phyloP scores from a whole-genome alignment of 441 rosid species.

The Cnidoscolus chayamansa region DNA sequence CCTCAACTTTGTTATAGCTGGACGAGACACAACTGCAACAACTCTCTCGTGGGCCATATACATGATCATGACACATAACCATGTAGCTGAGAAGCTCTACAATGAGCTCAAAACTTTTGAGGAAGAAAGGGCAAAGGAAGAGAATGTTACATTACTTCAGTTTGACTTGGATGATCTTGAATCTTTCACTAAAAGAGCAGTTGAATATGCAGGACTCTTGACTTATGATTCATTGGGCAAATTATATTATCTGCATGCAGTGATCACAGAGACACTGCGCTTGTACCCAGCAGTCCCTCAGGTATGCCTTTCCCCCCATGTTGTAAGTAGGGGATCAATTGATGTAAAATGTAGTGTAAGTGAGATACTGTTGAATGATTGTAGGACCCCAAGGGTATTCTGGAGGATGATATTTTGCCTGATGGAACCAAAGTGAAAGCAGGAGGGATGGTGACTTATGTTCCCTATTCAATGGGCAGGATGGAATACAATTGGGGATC shows the following conservation, averaged over 20 bases:
- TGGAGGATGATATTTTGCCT: conserved; percentile 77
- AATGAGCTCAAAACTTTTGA: conserved; percentile 63
- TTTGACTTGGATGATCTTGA: conserved; percentile 38
- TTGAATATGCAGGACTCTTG: conserved; percentile 58
- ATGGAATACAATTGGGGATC: conserved; percentile 92
- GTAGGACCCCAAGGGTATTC: conserved; percentile 84
- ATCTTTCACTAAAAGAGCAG: conserved; percentile 49
- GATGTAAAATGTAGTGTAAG: background rate
- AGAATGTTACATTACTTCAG: conserved; percentile 36
- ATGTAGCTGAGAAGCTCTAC: conserved; percentile 68
- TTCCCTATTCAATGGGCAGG: conserved; percentile 94
- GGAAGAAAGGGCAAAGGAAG: conserved; percentile 57
- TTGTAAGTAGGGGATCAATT: background rate
- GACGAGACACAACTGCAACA: conserved; percentile 93
- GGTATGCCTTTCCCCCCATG: conserved; percentile 32
- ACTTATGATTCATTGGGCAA: conserved; percentile 73
- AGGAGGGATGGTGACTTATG: conserved; percentile 95
- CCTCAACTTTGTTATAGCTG: conserved; percentile 88
- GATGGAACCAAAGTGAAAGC: conserved; percentile 90
- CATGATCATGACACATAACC: conserved; percentile 59
- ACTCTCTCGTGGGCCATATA: conserved; percentile 91
- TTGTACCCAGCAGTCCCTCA: conserved; percentile 94
- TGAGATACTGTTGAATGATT: conserved; percentile 10
- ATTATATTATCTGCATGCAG: conserved; percentile 80
- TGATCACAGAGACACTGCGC: conserved; percentile 82